Evolutionary conservation across 2,329 filamentous ascomycete species (phyloP), one percentile per base, ranked within the genome.

Genomic region (Blastomyces percursus): DNA sequence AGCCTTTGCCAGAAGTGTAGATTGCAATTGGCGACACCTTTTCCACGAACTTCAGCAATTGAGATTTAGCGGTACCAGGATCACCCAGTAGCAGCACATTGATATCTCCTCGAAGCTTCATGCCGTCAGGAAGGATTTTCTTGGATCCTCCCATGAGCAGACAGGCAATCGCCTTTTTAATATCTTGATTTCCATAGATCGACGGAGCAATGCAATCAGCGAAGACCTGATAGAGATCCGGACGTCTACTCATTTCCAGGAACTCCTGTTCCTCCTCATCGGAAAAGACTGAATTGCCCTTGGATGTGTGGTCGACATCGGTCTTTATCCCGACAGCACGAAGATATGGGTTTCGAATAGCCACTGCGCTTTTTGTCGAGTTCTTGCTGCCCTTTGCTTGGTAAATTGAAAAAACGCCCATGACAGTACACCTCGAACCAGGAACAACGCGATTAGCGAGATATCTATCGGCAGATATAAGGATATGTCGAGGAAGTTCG

Each of bases 181-280:
- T 99, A 72, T 97, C 90, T 48, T 84, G 78, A 72, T 96, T 99
- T 60, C 94, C 94, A 73, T 96, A 99, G 71, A 99, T 99, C 0
- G 94, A 96, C 0, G 94, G 94, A 5, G 94, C 94, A 68, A 99
- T 96, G 74, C 92, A 97, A 69, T 89, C 86, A 1, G 92, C 86
- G 78, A 99, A 93, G 46, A 90, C 81, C 42, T 88, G 88, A 76
- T 97, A 99, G n/a, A 99, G 83, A 72, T 97, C 92, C 8, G 91
- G 90, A 60, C 91, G 82, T 67, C 94, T 83, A 72, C 92, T 96
- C 79, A 99, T 84, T 72, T 97, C 92, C 58, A 88, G 75, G 65
- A 97, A 99, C 69, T 99, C 93, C 74, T 97, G 93, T 76, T 99
- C 94, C 70, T 99, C 94, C 71, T 96, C 91, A 73, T 96, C 94